Evolutionary conservation across 345 rosid species (phyloP).

Genomic region (Camelina hispida): DNA sequence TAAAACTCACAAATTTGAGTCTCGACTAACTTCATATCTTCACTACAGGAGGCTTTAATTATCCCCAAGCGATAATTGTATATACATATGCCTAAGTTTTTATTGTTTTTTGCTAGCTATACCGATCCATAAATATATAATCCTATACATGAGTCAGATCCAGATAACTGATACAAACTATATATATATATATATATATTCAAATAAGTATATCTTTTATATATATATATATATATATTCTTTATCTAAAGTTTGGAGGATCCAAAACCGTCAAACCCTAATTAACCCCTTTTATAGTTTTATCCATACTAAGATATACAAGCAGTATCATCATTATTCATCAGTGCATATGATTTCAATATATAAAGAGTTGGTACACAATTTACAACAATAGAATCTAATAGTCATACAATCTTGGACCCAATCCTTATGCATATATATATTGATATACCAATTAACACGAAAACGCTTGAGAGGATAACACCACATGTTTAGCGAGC

Average conservation of each 20-base stretch:
- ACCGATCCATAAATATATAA: too few relatives aligned
- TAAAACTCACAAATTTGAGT: too few relatives aligned
- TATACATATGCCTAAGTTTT: too few relatives aligned
- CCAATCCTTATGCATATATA: constrained; percentile 11
- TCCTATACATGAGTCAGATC: too few relatives aligned
- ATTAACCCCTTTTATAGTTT: background rate
- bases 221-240: too few relatives aligned
- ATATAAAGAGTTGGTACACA: background rate
- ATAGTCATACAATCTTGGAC: constrained; percentile 2
- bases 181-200: too few relatives aligned
- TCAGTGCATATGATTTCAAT: constrained; percentile 1
- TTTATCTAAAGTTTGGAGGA: background rate
- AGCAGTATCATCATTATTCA: constrained; percentile 17
- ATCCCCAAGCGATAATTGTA: too few relatives aligned
- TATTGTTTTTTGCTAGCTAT: too few relatives aligned
- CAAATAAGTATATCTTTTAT: too few relatives aligned
- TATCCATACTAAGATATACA: constrained; percentile 7
- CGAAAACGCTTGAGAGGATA: constrained; percentile 3
- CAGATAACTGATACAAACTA: too few relatives aligned
- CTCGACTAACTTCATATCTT: too few relatives aligned
- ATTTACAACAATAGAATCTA: background rate
- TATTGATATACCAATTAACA: background rate
- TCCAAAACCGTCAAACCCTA: constrained; percentile 17
- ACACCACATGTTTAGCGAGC: background rate
- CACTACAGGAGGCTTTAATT: too few relatives aligned